phyloP scores from a whole-genome alignment of 1,139 yeast genomes.

The Pichia sp. region DNA sequence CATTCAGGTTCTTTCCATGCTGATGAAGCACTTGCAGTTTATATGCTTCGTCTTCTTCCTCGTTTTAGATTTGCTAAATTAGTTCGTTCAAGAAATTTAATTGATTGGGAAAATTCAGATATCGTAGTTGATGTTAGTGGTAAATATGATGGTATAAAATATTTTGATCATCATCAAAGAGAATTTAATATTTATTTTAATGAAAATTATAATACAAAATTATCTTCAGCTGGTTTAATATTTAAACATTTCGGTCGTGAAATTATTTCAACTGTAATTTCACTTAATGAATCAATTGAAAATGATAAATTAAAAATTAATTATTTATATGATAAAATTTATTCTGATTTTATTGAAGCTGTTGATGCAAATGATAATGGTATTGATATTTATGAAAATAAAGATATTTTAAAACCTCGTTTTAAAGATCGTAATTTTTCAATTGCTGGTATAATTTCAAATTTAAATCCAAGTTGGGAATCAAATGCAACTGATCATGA shows the following conservation, averaged over 20 bases:
- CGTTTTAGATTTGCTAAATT: constrained; percentile 59
- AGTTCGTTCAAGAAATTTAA: constrained; percentile 77
- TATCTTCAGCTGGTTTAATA: constrained; percentile 89
- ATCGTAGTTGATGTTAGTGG: constrained; percentile 95
- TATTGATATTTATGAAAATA: constrained; percentile 56
- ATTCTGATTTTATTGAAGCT: constrained; percentile 81
- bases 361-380: constrained; percentile 97
- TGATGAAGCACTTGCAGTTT: constrained; percentile 95
- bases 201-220: constrained; percentile 59
- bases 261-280: constrained; percentile 41
- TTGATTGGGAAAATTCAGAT: constrained; percentile 79
- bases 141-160: constrained; percentile 80
- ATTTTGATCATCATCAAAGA: constrained; percentile 94
- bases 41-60: constrained; percentile 70
- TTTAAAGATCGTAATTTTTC: constrained; percentile 58
- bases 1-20: constrained; percentile 97
- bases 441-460: constrained; percentile 71
- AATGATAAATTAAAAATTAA: constrained; percentile 42
- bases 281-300: constrained; percentile 24
- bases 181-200: constrained; percentile 62
- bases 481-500: constrained; percentile 56
- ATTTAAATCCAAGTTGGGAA: constrained; percentile 84
- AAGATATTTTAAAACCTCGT: constrained; percentile 40
- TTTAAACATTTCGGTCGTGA: constrained; percentile 90
- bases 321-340: constrained; percentile 63